Evolutionary conservation across 169 alveolate species (phyloP).

Genomic region (Babesia divergens): DNA sequence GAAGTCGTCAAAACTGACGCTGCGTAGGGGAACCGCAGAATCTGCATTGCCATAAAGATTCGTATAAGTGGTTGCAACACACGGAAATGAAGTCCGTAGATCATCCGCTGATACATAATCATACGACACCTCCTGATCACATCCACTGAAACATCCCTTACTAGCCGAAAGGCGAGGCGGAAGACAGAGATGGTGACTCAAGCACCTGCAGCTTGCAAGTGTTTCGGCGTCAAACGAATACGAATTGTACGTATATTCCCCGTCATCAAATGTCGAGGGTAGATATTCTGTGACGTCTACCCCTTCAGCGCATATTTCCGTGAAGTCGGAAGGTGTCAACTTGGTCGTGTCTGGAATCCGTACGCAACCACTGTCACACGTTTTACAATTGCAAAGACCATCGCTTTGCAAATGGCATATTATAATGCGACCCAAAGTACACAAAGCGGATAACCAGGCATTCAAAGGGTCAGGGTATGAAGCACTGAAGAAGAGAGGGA

Average conservation of each 20-base stretch:
- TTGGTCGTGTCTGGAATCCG: background rate
- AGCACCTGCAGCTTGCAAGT: no score
- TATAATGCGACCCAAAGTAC: slow-evolving; percentile 9
- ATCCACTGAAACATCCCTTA: no score
- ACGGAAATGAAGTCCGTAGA: no score
- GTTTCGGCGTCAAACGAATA: no score
- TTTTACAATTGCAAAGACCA: slow-evolving; percentile 7
- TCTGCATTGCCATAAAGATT: no score
- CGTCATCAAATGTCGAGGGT: background rate
- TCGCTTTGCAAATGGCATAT: slow-evolving; percentile 11
- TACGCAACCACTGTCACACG: background rate
- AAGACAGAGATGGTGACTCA: no score
- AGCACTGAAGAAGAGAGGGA: slow-evolving; percentile 1
- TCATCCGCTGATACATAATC: no score
- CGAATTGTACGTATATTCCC: background rate
- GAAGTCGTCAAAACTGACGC: no score
- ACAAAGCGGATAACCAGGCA: slow-evolving; percentile 20
- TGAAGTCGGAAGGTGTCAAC: slow-evolving; percentile 3
- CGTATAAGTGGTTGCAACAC: no score
- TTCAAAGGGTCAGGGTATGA: background rate
- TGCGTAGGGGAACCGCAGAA: no score
- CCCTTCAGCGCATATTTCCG: slow-evolving; percentile 6
- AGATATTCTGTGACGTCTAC: background rate
- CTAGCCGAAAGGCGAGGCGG: no score
- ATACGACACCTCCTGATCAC: no score